Conservation (phyloP, 345 rosid genomes). For the Mallotus nudiflorus region DNA sequence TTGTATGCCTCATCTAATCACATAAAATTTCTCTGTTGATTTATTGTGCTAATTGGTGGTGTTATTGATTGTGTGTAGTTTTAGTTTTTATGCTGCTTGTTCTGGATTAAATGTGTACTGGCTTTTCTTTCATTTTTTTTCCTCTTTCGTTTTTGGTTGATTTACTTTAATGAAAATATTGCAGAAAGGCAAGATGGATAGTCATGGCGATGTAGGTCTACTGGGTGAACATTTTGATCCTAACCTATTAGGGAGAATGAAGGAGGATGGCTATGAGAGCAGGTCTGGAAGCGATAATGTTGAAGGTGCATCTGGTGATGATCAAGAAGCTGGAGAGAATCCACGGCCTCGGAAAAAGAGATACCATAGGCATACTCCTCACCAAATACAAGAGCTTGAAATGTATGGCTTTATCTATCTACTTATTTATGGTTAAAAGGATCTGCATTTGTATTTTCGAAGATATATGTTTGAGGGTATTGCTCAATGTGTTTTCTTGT, state of each 20-base stretch:
- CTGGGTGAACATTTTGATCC: conserved; percentile 50
- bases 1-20: conserved; percentile 29
- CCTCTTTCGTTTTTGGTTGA: conserved; percentile 9
- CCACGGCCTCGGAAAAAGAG: conserved; percentile 48
- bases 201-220: conserved; percentile 37
- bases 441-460: background rate
- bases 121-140: conserved; percentile 3
- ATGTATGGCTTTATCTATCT: conserved; percentile 33
- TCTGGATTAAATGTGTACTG: background rate
- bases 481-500: background rate
- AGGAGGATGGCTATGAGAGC: conserved; percentile 56
- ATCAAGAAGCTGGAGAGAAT: conserved; percentile 41
- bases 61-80: background rate
- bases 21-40: conserved; percentile 14
- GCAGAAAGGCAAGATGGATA: conserved; percentile 50
- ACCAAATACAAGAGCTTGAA: conserved; percentile 82
- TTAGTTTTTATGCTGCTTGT: conserved; percentile 6
- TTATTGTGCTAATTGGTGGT: background rate
- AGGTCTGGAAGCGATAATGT: conserved; percentile 57
- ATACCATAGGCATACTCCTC: conserved; percentile 72
- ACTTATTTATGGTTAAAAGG: background rate
- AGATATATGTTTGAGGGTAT: background rate
- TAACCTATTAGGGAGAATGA: conserved; percentile 35
- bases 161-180: conserved; percentile 10
- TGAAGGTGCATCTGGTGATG: conserved; percentile 61